These are phyloP conservation scores for Yueomyces sinensis DNA, from an alignment of 805 yeast genomes.

Conservation along the genomic window DNA sequence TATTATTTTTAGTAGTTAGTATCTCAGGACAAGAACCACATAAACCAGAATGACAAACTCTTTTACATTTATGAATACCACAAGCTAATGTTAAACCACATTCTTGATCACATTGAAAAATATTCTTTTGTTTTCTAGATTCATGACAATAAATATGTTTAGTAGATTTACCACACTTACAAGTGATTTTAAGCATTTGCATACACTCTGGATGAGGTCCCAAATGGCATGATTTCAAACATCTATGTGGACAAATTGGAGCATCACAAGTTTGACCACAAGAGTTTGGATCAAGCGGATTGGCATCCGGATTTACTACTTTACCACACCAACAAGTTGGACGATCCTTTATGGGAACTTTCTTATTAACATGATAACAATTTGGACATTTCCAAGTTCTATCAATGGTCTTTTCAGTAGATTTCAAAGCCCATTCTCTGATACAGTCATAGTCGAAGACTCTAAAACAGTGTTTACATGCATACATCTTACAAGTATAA, in stretches of 20 bases:
- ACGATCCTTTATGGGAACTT: conserved; percentile 39
- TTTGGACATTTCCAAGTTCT: conserved; percentile 80
- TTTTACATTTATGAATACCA: conserved; percentile 52
- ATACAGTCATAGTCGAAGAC: conserved; percentile 82
- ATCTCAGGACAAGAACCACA: conserved; percentile 60
- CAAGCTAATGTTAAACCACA: conserved; percentile 60
- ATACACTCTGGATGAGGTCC: conserved; percentile 79
- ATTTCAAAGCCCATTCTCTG: conserved; percentile 72
- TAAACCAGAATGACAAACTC: conserved; percentile 63
- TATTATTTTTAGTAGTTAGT: conserved; percentile 15
- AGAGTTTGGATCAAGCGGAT: conserved; percentile 59
- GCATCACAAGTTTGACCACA: conserved; percentile 76
- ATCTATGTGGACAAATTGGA: conserved; percentile 57
- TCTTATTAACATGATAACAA: conserved; percentile 31
- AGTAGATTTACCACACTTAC: conserved; percentile 59
- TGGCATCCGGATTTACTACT: conserved; percentile 47
- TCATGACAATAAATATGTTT: conserved; percentile 57
- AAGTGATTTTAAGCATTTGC: conserved; percentile 53
- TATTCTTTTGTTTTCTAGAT: conserved; percentile 21
- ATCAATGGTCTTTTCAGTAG: conserved; percentile 47
- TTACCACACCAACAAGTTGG: conserved; percentile 80
- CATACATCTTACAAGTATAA: conserved; percentile 55
- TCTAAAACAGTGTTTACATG: conserved; percentile 64
- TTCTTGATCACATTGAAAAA: conserved; percentile 34
- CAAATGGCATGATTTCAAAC: conserved; percentile 71